These are phyloP conservation scores for Cudoniella acicularis DNA, from an alignment of 495 filamentous ascomycete genomes.

Conservation along the genomic window DNA sequence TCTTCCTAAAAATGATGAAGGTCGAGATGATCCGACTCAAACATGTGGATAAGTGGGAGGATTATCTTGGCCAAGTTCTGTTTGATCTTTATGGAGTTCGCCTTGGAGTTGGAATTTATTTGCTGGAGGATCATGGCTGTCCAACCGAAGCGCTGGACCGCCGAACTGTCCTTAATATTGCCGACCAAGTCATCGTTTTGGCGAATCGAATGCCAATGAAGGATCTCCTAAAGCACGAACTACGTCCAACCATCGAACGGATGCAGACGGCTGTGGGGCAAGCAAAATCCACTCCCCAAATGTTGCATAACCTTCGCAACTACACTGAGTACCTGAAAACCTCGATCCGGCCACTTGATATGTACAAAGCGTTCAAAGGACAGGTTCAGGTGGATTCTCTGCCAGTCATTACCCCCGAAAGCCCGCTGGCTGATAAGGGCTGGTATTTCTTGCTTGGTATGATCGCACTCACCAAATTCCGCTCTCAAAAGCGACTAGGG, in stretches of 20 bases:
- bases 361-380: constrained; percentile 75
- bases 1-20: constrained; percentile 85
- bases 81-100: constrained; percentile 84
- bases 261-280: constrained; percentile 65
- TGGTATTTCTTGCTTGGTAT: constrained; percentile 93
- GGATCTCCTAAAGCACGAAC: constrained; percentile 83
- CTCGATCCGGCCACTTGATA: constrained; percentile 75
- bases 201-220: constrained; percentile 83
- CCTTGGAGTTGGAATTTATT: constrained; percentile 62
- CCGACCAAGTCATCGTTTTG: constrained; percentile 77
- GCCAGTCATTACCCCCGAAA: constrained; percentile 45
- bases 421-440: constrained; percentile 68
- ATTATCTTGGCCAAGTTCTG: constrained; percentile 81
- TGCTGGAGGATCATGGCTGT: constrained; percentile 73
- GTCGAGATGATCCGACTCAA: constrained; percentile 67
- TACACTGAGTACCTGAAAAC: constrained; percentile 72
- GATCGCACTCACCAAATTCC: constrained; percentile 83
- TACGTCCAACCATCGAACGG: constrained; percentile 84
- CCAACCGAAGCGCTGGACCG: constrained; percentile 70
- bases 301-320: constrained; percentile 70
- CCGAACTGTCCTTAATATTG: constrained; percentile 68
- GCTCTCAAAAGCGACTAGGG: constrained; percentile 74
- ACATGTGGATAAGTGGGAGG: constrained; percentile 64
- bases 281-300: constrained; percentile 61
- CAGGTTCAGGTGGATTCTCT: constrained; percentile 58